Base-by-base conservation (phyloP, 2,329 filamentous ascomycete species). In the Cryphonectria parasitica region DNA sequence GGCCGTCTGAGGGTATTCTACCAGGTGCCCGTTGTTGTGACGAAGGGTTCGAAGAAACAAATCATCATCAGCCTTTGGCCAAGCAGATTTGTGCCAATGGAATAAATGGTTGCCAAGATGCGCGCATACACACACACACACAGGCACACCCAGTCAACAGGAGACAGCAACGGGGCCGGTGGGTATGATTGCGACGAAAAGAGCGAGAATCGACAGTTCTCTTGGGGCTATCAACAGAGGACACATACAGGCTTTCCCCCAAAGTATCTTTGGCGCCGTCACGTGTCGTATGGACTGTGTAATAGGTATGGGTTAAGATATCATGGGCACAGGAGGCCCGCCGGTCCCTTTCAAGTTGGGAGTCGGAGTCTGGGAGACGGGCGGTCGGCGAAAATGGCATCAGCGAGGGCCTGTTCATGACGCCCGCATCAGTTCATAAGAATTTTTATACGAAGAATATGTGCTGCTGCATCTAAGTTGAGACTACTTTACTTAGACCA, bases 21-120 rank as follows among this genome's bases (percentile, higher is more conserved):
- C 11, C 64, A 15, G 58, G 19, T 61, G 58, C 58, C 7, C 22
- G 34, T n/a, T 61, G 34, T 22, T 61, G 58, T 61, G 64, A 66
- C 52, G 36, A 58, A 41, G 22, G 52, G 28, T 11, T 58, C 15
- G 28, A 58, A 58, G 54, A 15, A 19, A 58, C 25, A 31, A 7
- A 49, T 10, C 28, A 58, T 58, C 54, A 34, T 58, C 54, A 31
- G 15, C 52, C 54, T 58, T 22, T 58, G 28, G 15, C 28, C 28
- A 19, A 31, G 25, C 54, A 58, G 54, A 31, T 34, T 7, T 58
- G 52, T n/a, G 25, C 52, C 52, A 25, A 28, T 56, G 25, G 28
- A 11, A 56, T 11, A 11, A 56, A 56, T 11, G n/a, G 25, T 11
- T 58, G 28, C 25, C 25, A 58, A 58, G 25, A 13, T 15, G 17